Evolutionary conservation across 306 rosid genomes (phyloP), one percentile per base, ranked within the genome.

Genomic region (Vachellia pachyceras): DNA sequence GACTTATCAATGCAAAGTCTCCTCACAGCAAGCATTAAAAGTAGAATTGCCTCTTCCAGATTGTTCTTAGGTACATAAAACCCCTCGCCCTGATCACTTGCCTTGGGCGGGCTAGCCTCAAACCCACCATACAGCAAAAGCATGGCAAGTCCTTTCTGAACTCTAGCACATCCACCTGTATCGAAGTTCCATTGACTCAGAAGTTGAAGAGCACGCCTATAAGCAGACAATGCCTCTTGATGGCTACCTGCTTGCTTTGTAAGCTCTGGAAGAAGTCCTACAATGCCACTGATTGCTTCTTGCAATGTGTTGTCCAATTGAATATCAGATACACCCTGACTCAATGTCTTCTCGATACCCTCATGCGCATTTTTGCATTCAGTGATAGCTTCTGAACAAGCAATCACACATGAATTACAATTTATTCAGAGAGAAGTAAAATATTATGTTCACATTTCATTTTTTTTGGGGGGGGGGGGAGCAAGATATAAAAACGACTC

Each of bases 211-310:
- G 98, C 97, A 54, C 93, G 91, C 66, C 99, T 86, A 84, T 93
- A 96, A 67, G 97, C 92, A 64, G 85, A 69, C 45, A 93, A 84
- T 70, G 97, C 89, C 84, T 96, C 99, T 25, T 84, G 88, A 79
- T 76, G 83, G 84, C 82, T 69, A 72, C 94, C 90, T 12, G 90
- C 91, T 81, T 86, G 91, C 82, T 91, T 92, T 92, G 91, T 93
- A 50, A 95, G 97, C 80, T 90, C 98, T 15, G 99, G 99, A 88
- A 93, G 97, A 79, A 95, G 94, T 92, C 94, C 99, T 54, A 93
- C 99, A 78, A 97, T 93, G 73, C 89, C 90, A 82, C 89, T 89
- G 46, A 95, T 90, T 67, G 88, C 91, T 79, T 92, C 99, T 88
- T 90, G 97, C 92, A 95, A 82, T 83, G 85, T 95, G 78, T 57